These are phyloP conservation scores for Phycomyces blakesleeanus DNA, from an alignment of 192 early-diverging fungal genomes.

Conservation along the genomic window DNA sequence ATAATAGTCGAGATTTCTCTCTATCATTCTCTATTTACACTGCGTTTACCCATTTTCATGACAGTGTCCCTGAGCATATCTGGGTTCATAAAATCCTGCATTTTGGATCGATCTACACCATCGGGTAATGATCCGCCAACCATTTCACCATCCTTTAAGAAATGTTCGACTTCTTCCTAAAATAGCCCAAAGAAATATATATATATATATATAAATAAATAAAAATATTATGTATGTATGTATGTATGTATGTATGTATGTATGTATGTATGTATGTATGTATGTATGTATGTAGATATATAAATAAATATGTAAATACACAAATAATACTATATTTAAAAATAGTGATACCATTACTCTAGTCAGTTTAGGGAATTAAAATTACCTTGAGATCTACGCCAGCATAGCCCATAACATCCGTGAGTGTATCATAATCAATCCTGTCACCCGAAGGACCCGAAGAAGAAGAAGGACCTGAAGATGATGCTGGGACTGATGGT, in stretches of 20 bases:
- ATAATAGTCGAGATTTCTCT: too few relatives aligned
- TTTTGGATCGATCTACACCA: constrained; percentile 35
- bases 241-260: too few relatives aligned
- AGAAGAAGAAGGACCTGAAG: neutral
- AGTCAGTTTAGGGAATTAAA: constrained; percentile 5
- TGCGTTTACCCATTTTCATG: constrained; percentile 39
- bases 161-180: constrained; percentile 37
- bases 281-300: too few relatives aligned
- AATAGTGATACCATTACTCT: too few relatives aligned
- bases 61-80: constrained; percentile 32
- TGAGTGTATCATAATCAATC: constrained; percentile 52
- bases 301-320: too few relatives aligned
- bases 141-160: constrained; percentile 33
- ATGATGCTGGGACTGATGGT: neutral
- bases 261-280: too few relatives aligned
- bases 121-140: constrained; percentile 10
- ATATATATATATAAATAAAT: too few relatives aligned
- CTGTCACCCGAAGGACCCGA: constrained; percentile 20
- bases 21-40: too few relatives aligned
- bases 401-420: constrained; percentile 78
- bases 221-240: too few relatives aligned
- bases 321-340: too few relatives aligned
- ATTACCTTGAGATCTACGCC: constrained; percentile 73
- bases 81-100: constrained; percentile 50
- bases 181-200: too few relatives aligned